These are phyloP conservation scores for Apostasia ramifera DNA, from an alignment of 106 monocot species.

Conservation along the genomic window DNA sequence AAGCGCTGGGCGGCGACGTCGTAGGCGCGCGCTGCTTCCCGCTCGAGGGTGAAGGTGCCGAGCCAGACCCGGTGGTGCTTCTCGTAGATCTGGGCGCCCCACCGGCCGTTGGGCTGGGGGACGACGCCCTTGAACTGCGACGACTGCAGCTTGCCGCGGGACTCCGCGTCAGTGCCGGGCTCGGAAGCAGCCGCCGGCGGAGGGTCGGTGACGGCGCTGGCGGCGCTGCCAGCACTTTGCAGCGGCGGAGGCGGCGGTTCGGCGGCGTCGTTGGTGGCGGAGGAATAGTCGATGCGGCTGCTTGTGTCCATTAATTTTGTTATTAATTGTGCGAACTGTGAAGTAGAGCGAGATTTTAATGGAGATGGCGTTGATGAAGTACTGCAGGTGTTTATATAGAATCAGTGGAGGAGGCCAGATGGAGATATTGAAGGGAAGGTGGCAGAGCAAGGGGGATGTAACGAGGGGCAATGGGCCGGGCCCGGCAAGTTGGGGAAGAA, in stretches of 20 bases:
- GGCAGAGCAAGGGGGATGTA: too few relatives aligned
- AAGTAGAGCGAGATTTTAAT: too few relatives aligned
- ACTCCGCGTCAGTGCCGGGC: constrained; percentile 11
- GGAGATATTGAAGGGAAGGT: too few relatives aligned
- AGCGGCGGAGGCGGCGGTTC: background rate
- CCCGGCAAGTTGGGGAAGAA: too few relatives aligned
- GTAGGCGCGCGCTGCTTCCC: constrained; percentile 67
- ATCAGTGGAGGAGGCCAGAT: too few relatives aligned
- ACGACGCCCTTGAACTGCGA: constrained; percentile 71
- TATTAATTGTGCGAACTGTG: too few relatives aligned
- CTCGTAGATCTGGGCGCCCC: constrained; percentile 94
- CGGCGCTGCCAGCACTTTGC: constrained; percentile 22
- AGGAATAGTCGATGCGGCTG: background rate
- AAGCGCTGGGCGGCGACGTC: constrained; percentile 80
- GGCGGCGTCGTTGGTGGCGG: background rate
- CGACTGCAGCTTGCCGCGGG: constrained; percentile 45
- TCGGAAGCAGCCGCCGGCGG: background rate
- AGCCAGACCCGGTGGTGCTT: constrained; percentile 86
- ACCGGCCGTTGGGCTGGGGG: constrained; percentile 80
- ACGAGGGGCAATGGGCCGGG: too few relatives aligned
- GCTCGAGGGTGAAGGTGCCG: constrained; percentile 72
- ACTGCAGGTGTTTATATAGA: too few relatives aligned
- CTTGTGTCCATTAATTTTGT: background rate
- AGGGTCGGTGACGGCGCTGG: constrained; percentile 32
- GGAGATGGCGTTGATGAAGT: too few relatives aligned